A percentile compares a stretch with the other conserved stretches of the same genome.
These are phyloP conservation scores for Austroboletus festivus DNA, from an alignment of 768 basidiomycete species.

Conservation along the genomic window DNA sequence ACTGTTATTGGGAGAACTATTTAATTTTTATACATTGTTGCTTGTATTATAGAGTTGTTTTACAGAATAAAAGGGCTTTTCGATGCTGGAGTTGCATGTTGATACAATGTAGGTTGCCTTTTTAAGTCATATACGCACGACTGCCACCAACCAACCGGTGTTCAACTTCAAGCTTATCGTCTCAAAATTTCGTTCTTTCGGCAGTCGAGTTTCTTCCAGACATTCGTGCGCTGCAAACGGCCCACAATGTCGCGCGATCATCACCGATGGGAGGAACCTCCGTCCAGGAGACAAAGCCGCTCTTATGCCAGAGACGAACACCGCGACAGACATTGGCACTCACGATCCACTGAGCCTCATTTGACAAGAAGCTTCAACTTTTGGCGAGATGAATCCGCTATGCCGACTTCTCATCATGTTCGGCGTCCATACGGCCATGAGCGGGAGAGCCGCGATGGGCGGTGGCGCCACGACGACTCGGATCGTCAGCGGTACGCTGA, in stretches of 20 bases:
- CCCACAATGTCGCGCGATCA: conserved; percentile 15
- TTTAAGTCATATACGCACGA: background rate
- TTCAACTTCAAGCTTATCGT: background rate
- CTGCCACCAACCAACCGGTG: too few species aligned
- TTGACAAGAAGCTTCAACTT: conserved; percentile 19
- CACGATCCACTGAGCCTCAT: conserved; percentile 1
- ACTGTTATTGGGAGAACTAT: too few species aligned
- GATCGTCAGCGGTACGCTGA: conserved; percentile 9
- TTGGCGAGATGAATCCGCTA: conserved; percentile 18
- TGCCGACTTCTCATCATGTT: conserved; percentile 1
- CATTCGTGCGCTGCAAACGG: conserved; percentile 7
- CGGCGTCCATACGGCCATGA: conserved; percentile 2
- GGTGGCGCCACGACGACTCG: conserved; percentile 8
- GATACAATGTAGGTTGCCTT: conserved; percentile 2
- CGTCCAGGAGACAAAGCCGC: too few species aligned
- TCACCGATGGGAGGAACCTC: conserved; percentile 12
- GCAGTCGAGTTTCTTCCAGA: background rate
- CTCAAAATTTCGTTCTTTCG: conserved; percentile 18
- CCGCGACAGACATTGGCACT: background rate
- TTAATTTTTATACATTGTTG: too few species aligned
- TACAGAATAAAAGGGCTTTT: too few species aligned
- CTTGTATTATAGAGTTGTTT: too few species aligned
- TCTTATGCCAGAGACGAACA: too few species aligned
- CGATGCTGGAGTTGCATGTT: too few species aligned
- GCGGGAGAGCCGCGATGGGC: conserved; percentile 7